These are phyloP conservation scores for Papiliotrema nemorosa DNA, from an alignment of 1,284 basidiomycete species.

Conservation along the genomic window DNA sequence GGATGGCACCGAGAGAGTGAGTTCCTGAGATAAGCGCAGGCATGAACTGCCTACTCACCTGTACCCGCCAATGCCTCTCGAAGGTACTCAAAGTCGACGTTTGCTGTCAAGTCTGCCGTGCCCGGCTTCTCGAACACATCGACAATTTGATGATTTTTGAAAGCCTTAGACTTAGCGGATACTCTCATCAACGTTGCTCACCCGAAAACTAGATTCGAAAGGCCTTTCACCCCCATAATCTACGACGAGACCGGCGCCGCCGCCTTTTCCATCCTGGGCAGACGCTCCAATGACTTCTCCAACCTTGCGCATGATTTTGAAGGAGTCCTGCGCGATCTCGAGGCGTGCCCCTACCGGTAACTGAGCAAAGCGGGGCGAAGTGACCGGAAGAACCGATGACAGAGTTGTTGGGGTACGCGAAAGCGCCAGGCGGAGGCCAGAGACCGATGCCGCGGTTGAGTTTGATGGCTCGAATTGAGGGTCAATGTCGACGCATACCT, in stretches of 20 bases:
- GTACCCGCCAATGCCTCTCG: conserved; percentile 67
- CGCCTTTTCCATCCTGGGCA: conserved; percentile 27
- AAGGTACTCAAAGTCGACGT: conserved; percentile 91
- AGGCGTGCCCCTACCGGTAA: conserved; percentile 66
- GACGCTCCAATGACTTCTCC: conserved; percentile 58
- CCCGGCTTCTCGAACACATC: conserved; percentile 84
- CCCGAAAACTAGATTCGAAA: conserved; percentile 75
- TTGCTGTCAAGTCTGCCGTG: conserved; percentile 85
- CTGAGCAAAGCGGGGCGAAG: conserved; percentile 65
- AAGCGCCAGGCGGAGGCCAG: conserved; percentile 64
- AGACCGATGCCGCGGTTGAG: conserved; percentile 10
- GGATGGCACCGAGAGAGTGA: conserved; percentile 59
- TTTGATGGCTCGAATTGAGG: conserved; percentile 24
- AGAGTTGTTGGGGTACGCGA: conserved; percentile 62
- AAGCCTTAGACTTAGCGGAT: conserved; percentile 61
- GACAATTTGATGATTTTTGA: conserved; percentile 80
- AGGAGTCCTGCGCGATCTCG: conserved; percentile 72
- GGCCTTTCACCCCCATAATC: conserved; percentile 82
- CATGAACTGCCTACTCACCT: conserved; percentile 51
- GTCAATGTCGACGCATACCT: conserved; percentile 68
- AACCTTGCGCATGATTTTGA: conserved; percentile 63
- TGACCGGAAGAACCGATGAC: conserved; percentile 63
- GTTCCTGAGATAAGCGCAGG: conserved; percentile 41
- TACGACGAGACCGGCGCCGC: conserved; percentile 77
- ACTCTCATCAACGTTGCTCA: conserved; percentile 45